Base-by-base conservation (phyloP, 2,329 filamentous ascomycete species). In the Hortaea sp. region DNA sequence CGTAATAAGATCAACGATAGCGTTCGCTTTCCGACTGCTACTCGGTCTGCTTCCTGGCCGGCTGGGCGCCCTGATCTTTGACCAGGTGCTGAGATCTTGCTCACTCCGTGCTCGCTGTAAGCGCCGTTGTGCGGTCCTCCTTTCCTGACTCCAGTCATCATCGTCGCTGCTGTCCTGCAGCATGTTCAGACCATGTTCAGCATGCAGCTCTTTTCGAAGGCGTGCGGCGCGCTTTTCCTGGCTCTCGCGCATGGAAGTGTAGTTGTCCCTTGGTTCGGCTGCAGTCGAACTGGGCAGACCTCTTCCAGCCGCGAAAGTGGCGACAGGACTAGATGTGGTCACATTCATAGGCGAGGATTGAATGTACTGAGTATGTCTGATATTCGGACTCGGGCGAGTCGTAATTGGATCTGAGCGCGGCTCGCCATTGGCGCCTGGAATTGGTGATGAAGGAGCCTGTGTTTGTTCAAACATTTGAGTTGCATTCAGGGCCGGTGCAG, bases 381-480 rank as follows among this genome's bases (percentile, higher is more conserved):
- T 62, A 44, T 70, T 69, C 5, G 70, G 70, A 12, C 69, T 72
- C 2, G 70, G 71, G 13, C 70, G 66, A 32, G 66, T 65, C 45
- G 68, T 63, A 12, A 71, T 56, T 1, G 67, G 62, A 50, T 73
- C 70, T 11, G 70, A 71, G n/a, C 55, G 60, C 4, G 56, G 53
- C 30, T 43, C 30, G 32, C 32, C 32, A 20, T n/a, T 7, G 2
- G 50, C 58, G 46, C 65, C 65, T 12, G 60, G 53, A 4, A 63
- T 52, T 12, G 70, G 69, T 27, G 70, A 72, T 0, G 70, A 72
- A 12, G 60, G 61, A 20, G 65, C 67, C 50, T 71, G 71, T 1
- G 69, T 72, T 28, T 66, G 64, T 42, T 67, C 62, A 53, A 72
- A 73, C 9, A 67, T 58, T 47, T 74, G 70, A 6, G 69, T 72